Base-by-base conservation (phyloP, 2,329 filamentous ascomycete genomes). In the Alternaria alternata region DNA sequence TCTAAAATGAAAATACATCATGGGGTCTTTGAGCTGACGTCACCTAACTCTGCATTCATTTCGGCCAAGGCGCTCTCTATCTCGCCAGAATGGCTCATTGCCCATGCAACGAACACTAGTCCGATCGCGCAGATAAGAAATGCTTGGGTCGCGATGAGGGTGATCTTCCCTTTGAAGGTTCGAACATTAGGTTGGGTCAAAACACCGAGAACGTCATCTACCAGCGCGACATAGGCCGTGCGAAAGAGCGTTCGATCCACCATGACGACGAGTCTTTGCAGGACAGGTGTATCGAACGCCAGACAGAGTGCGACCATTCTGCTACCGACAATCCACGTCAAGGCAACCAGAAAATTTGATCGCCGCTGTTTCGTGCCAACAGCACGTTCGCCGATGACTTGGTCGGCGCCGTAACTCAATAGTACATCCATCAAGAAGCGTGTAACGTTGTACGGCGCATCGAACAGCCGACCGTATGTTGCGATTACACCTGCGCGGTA, bases 151-250 rank as follows among this genome's bases (percentile, higher is more conserved):
- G 11, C 11, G 30, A 32, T 12, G 30, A 32, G 30, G 30, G 30
- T 32, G 11, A 9, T 32, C 30, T 32, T 32, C 30, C 30, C 30
- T 32, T 12, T 32, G 9, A 32, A 32, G 8, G 30, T 32, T 32
- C 30, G 32, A 36, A 36, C n/a, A 56, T 41, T 32, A 12, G 30
- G 30, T 32, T 32, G 30, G 30, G 30, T 12, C 53, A 70, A 44
- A 3, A 64, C 47, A 5, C 59, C 49, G 12, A 71, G 26, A 2
- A 71, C 24, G 51, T 70, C 68, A 28, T 70, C 67, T 26, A 71
- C 64, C 22, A 71, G 16, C 46, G 67, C 67, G 18, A 70, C 26
- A 43, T 66, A 71, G 7, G 63, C 54, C 26, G 61, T 57, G 16
- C 59, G 39, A 57, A 47, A 64, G 16, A 71, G 38, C 3, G 32